phyloP scores from a whole-genome alignment of 192 early-diverging fungal genomes.

The Backusella parvicylindrica region DNA sequence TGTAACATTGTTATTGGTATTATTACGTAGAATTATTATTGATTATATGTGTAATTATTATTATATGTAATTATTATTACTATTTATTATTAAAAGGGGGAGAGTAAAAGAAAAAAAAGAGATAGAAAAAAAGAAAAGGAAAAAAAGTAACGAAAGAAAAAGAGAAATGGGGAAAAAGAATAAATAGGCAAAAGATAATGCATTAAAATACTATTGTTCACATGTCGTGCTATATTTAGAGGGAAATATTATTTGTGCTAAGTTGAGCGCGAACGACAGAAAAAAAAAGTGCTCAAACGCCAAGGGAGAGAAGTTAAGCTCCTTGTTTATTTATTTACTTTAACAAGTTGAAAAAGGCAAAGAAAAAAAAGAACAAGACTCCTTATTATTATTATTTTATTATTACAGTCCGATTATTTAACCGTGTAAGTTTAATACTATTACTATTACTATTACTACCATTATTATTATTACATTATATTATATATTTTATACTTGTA shows the following conservation, averaged over 20 bases:
- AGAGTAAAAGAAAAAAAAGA: neutral
- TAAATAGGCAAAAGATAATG: neutral
- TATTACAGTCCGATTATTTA: neutral
- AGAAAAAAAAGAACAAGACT: neutral
- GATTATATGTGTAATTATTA: no score
- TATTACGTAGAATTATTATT: neutral
- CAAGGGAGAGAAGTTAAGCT: neutral
- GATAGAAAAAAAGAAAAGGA: neutral
- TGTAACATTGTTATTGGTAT: neutral
- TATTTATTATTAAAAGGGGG: neutral
- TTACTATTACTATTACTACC: neutral
- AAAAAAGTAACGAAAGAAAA: neutral
- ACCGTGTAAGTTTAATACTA: neutral
- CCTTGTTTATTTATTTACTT: conserved; percentile 6
- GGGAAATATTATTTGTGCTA: neutral
- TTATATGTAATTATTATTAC: neutral
- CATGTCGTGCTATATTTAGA: neutral
- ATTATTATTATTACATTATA: neutral
- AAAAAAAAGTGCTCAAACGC: neutral
- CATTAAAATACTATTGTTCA: neutral
- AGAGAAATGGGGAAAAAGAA: neutral
- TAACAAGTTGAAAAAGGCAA: neutral
- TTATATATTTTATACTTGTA: neutral
- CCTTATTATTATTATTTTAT: neutral
- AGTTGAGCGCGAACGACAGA: neutral